Evolutionary conservation across 2,329 filamentous ascomycete genomes (phyloP).

Genomic region (Hypomyces rosellus): DNA sequence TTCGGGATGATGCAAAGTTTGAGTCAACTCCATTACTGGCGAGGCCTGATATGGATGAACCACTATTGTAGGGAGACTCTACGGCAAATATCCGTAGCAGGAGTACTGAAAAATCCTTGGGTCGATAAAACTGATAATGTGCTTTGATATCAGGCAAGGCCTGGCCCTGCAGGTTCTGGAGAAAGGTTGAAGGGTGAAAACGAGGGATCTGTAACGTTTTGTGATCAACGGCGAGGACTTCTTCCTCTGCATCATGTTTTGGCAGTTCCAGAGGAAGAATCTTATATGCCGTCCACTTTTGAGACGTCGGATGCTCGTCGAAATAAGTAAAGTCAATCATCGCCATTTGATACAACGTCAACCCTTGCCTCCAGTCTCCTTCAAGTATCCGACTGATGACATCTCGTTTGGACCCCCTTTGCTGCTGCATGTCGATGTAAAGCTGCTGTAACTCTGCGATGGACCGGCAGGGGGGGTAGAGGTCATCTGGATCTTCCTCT

Average conservation of each 20-base stretch:
- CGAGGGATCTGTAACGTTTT: constrained; percentile 53
- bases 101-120: constrained; percentile 60
- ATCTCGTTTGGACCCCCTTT: constrained; percentile 57
- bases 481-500: constrained; percentile 55
- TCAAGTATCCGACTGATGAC: constrained; percentile 57
- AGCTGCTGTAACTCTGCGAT: constrained; percentile 60
- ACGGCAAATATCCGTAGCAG: constrained; percentile 74
- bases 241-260: constrained; percentile 30
- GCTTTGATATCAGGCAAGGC: constrained; percentile 74
- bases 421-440: constrained; percentile 54
- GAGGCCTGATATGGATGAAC: constrained; percentile 36
- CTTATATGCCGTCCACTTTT: constrained; percentile 58
- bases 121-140: constrained; percentile 74
- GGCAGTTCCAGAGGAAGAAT: constrained; percentile 47
- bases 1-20: constrained; percentile 58
- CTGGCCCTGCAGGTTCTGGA: constrained; percentile 67
- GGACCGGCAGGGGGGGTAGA: constrained; percentile 62
- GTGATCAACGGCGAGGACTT: constrained; percentile 36
- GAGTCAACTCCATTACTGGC: constrained; percentile 28
- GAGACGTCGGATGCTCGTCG: constrained; percentile 56
- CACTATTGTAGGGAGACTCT: constrained; percentile 72
- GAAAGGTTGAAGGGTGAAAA: constrained; percentile 75
- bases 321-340: constrained; percentile 63
- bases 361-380: constrained; percentile 61
- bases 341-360: constrained; percentile 60